A percentile compares a stretch with the other conserved stretches of the same genome.
Conservation (phyloP, 2,329 filamentous ascomycete genomes). For the Pseudohalonectria lignicola region DNA sequence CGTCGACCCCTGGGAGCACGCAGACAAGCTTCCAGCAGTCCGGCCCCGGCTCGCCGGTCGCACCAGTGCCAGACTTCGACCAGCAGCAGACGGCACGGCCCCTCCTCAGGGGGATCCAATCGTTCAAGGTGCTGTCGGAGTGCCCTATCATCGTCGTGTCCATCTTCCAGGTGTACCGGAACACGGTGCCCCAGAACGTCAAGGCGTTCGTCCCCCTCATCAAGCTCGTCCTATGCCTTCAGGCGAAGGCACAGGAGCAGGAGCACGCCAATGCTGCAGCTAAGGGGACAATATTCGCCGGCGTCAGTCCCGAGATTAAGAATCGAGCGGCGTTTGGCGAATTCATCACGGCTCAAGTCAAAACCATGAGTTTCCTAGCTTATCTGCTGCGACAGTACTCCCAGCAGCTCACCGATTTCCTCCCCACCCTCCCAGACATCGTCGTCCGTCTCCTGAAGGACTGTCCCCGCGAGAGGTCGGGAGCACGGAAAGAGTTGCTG, state of each 20-base stretch:
- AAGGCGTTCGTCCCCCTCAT: slow-evolving; percentile 89
- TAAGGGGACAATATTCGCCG: slow-evolving; percentile 75
- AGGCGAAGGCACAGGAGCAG: slow-evolving; percentile 87
- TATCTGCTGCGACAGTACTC: slow-evolving; percentile 85
- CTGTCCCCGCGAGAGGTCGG: slow-evolving; percentile 88
- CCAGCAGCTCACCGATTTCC: slow-evolving; percentile 76
- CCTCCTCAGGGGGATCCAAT: slow-evolving; percentile 88
- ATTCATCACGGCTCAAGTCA: slow-evolving; percentile 95
- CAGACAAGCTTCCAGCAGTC: slow-evolving; percentile 66
- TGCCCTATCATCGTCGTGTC: slow-evolving; percentile 98
- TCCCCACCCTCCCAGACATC: slow-evolving; percentile 75
- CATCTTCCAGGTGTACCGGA: slow-evolving; percentile 87
- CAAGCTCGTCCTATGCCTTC: slow-evolving; percentile 75
- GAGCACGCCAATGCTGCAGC: slow-evolving; percentile 78
- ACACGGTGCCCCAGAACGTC: slow-evolving; percentile 71
- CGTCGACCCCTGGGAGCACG: slow-evolving; percentile 55
- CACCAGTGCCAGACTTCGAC: slow-evolving; percentile 69
- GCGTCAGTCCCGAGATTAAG: slow-evolving; percentile 86
- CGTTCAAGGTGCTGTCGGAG: slow-evolving; percentile 95
- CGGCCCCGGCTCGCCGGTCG: slow-evolving; percentile 79
- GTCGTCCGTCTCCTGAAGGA: slow-evolving; percentile 87
- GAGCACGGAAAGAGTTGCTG: slow-evolving; percentile 84
- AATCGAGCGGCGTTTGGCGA: slow-evolving; percentile 92
- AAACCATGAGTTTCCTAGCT: slow-evolving; percentile 97
- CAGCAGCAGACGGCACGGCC: slow-evolving; percentile 73